Percentiles rank a stretch among this genome's conserved stretches.
phyloP scores from a whole-genome alignment of 2,329 filamentous ascomycete species.

The Fusarium coicis region DNA sequence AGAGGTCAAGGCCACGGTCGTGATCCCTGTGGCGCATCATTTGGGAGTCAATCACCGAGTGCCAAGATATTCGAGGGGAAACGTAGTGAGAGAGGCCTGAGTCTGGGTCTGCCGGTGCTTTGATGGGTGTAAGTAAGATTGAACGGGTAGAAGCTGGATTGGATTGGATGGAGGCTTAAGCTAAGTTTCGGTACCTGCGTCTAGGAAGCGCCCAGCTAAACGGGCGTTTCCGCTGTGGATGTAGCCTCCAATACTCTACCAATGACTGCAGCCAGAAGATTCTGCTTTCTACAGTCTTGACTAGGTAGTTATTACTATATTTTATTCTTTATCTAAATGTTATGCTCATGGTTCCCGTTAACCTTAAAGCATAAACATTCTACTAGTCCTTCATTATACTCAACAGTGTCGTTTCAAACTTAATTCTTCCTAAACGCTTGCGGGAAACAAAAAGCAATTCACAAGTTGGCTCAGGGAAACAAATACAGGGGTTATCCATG shows the following conservation, averaged over 20 bases:
- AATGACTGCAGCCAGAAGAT: neutral
- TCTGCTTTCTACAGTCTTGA: neutral
- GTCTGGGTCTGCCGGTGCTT: neutral
- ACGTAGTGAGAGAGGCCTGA: slow-evolving; percentile 5
- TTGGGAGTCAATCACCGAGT: slow-evolving; percentile 4
- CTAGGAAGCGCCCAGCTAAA: slow-evolving; percentile 18
- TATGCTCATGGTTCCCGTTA: neutral
- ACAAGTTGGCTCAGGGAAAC: neutral
- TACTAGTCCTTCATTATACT: neutral
- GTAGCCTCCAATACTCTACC: neutral
- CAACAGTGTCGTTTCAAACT: neutral
- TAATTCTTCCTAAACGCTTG: neutral
- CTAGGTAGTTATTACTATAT: neutral
- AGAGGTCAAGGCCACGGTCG: slow-evolving; percentile 7
- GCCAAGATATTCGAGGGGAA: slow-evolving; percentile 37
- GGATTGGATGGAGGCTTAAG: neutral
- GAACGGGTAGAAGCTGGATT: neutral
- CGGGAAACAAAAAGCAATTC: slow-evolving; percentile 5
- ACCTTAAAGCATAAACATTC: slow-evolving; percentile 1
- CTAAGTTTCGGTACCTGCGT: slow-evolving; percentile 28
- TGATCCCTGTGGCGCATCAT: slow-evolving; percentile 31
- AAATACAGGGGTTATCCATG: slow-evolving; percentile 8
- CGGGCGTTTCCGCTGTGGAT: slow-evolving; percentile 24
- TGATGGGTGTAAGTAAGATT: slow-evolving; percentile 17
- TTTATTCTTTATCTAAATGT: neutral